Evolutionary conservation across 768 basidiomycete genomes (phyloP), one percentile per base, ranked within the genome.

Genomic region (Suillus subalutaceus): DNA sequence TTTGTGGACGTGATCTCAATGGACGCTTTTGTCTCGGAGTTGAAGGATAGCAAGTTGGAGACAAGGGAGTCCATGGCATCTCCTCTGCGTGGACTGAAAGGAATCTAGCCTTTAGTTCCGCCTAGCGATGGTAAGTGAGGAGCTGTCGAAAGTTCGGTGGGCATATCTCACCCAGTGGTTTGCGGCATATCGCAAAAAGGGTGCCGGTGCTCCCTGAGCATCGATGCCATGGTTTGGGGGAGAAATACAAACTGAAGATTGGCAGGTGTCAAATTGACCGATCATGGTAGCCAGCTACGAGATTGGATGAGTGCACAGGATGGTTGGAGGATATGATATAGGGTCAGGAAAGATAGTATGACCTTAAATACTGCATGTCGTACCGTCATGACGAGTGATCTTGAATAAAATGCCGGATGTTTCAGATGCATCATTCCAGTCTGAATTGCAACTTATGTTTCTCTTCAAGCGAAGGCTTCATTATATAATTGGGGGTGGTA

Each of bases 101-200:
- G 35, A 56, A 56, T 56, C 20, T 56, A 56, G 55, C 55, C 20
- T 56, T 37, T n/a, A 56, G 55, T n/a, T 37, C 55, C 32, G 12
- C 55, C 55, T 56, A 15, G 6, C 20, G 20, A 56, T 56, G 35
- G 12, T 35, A 56, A 35, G 6, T 56, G 55, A 37, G 20, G 32
- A 35, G 20, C 12, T 10, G 12, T 10, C 12, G 55, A 56, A n/a
- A 37, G 20, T 37, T 56, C 20, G 1, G 6, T 35, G 55, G 18
- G 18, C 3, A 20, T n/a, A 37, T 37, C 55, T 56, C 20, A 56
- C 55, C 55, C 55, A 56, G 12, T 56, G 12, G 6, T n/a, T 56
- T 37, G 55, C 35, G 1, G 35, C 6, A n/a, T n/a, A 13, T 35
- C 12, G 55, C 55, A 56, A n/a, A n/a, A n/a, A 56, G n/a, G 12